Percentiles rank a stretch among this genome's conserved stretches.
Conservation (phyloP, 1,139 yeast genomes). For the Yamadazyma pseudoaaseri region DNA sequence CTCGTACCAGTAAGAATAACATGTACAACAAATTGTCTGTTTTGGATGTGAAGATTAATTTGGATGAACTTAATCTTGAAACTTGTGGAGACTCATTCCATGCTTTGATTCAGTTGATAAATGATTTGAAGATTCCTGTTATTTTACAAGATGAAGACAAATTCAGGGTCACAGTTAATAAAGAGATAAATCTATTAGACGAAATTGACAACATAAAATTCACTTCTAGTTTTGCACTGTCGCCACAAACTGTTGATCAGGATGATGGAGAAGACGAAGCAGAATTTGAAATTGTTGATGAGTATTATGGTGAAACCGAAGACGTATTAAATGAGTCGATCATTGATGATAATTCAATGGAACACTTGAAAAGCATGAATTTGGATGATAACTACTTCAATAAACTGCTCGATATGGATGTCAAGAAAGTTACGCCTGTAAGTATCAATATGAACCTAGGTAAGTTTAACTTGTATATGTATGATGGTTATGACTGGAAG, state of each 20-base stretch:
- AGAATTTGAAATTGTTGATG: constrained; percentile 21
- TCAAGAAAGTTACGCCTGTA: constrained; percentile 23
- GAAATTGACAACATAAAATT: constrained; percentile 44
- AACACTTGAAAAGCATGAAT: constrained; percentile 9
- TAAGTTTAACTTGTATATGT: constrained; percentile 46
- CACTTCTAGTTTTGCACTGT: background rate
- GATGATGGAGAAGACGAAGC: background rate
- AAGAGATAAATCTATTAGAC: constrained; percentile 46
- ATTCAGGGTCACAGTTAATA: constrained; percentile 37
- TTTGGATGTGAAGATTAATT: constrained; percentile 45
- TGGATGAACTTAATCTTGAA: constrained; percentile 52
- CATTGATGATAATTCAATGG: background rate
- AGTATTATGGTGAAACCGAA: constrained; percentile 16
- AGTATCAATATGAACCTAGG: constrained; percentile 28
- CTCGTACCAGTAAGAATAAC: constrained; percentile 7
- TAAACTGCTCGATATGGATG: constrained; percentile 6
- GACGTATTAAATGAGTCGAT: constrained; percentile 1
- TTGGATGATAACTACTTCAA: constrained; percentile 51
- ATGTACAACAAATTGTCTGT: constrained; percentile 21
- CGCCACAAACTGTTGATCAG: background rate
- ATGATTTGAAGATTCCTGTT: constrained; percentile 71
- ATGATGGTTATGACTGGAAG: constrained; percentile 94
- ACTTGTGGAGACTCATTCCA: constrained; percentile 86
- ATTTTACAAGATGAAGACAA: constrained; percentile 56
- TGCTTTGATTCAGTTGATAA: constrained; percentile 62